Evolutionary conservation across 176 grass and related monocot genomes (phyloP), one percentile per base, ranked within the genome.

Genomic region (Themeda triandra): DNA sequence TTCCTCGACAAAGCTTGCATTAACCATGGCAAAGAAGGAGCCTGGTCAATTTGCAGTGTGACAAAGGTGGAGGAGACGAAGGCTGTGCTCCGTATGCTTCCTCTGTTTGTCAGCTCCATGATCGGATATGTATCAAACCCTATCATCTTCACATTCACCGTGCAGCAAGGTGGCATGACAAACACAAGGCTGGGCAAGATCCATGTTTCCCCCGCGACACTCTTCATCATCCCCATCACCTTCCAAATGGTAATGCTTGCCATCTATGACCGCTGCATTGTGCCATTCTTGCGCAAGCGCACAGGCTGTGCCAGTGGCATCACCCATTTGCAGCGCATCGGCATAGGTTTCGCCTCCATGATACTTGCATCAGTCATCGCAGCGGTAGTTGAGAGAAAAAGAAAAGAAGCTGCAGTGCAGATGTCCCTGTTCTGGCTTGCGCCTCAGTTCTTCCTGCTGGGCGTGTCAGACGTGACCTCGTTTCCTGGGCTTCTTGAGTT

Each of bases 401-500:
- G 87, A 42, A 76, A 89, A 76, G 54, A 80, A 46, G 33, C 73
- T 13, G 70, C 12, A 1, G 87, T 80, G 5, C 76, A 82, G 53
- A 92, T 92, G 91, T 92, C 93, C 4, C 75, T 96, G 12, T 84
- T 91, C 77, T 87, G 88, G 86, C 88, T 92, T 4, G 10, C 80
- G 13, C 56, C 78, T 17, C 91, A 96, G 65, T 96, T 92, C 83
- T 62, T 89, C 13, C 51, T 88, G 44, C 73, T 92, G 14, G 91
- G 91, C 4, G 68, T 96, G 9, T 80, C 88, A 19, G 93, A 96
- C 29, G 85, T 91, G 4, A 86, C 86, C 0, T 89, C 91, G 0
- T 96, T 96, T 51, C 84, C 88, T 0, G 94, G 93, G 41, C 58
- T 96, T 32, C 84, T 96, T 0, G 94, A 97, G 73, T 97, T 92